phyloP scores from a whole-genome alignment of 345 rosid species.

The Zanthoxylum bungeanum region DNA sequence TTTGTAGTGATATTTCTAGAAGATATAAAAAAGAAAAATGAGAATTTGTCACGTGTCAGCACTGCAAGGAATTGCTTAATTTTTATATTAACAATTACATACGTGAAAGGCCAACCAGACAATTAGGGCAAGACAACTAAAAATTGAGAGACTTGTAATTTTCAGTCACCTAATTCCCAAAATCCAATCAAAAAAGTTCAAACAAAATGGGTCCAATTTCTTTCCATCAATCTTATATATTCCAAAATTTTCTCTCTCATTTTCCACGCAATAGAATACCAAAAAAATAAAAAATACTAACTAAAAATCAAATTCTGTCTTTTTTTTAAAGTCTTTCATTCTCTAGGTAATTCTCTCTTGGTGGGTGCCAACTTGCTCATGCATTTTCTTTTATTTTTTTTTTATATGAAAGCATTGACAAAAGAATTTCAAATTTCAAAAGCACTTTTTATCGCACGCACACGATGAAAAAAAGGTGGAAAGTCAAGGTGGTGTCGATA shows the following conservation, averaged over 20 bases:
- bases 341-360: too few relatives aligned
- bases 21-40: not conserved
- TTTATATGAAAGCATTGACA: not conserved
- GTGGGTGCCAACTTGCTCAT: too few relatives aligned
- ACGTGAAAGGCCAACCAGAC: constrained; percentile 12
- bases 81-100: not conserved
- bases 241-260: not conserved
- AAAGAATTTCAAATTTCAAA: not conserved
- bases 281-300: too few relatives aligned
- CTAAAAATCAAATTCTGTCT: too few relatives aligned
- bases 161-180: constrained; percentile 21
- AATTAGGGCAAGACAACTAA: not conserved
- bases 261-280: not conserved
- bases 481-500: not conserved
- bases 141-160: not conserved
- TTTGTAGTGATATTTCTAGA: constrained; percentile 16
- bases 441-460: not conserved
- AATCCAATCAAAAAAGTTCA: constrained; percentile 43
- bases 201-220: constrained; percentile 33
- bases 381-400: not conserved
- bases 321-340: too few relatives aligned
- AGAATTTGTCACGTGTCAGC: not conserved
- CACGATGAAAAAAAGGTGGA: too few relatives aligned
- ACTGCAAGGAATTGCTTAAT: not conserved
- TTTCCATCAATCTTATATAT: too few relatives aligned